These are phyloP conservation scores for Monilinia fructicola DNA, from an alignment of 2,329 filamentous ascomycete genomes.

Conservation along the genomic window DNA sequence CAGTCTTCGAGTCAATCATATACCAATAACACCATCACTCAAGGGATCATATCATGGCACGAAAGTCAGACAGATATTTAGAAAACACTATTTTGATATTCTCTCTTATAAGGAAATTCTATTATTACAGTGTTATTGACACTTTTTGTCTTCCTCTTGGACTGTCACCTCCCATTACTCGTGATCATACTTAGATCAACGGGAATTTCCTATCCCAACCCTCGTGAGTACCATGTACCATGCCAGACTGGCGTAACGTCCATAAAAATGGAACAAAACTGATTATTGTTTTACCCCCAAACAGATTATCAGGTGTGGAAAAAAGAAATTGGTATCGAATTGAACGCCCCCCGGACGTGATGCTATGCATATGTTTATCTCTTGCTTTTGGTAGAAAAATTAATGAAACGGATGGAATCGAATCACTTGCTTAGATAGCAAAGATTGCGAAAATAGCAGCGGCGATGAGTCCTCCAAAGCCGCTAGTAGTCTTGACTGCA, in stretches of 20 bases:
- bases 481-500: slow-evolving; percentile 32
- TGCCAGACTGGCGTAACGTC: slow-evolving; percentile 35
- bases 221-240: slow-evolving; percentile 5
- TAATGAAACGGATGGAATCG: slow-evolving; percentile 9
- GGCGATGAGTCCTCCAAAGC: slow-evolving; percentile 34
- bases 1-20: background rate
- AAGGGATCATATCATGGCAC: background rate
- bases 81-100: background rate
- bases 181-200: background rate
- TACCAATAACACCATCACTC: background rate
- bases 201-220: background rate
- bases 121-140: background rate
- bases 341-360: slow-evolving; percentile 23
- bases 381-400: slow-evolving; percentile 15
- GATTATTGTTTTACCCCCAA: slow-evolving; percentile 14
- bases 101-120: background rate
- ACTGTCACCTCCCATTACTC: background rate
- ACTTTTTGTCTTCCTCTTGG: background rate
- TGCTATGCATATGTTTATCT: background rate
- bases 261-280: slow-evolving; percentile 29
- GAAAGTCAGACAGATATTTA: background rate
- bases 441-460: slow-evolving; percentile 35
- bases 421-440: slow-evolving; percentile 32
- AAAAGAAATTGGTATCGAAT: slow-evolving; percentile 31
- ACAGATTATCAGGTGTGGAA: slow-evolving; percentile 13